Evolutionary conservation across 371 early-diverging fungal species (phyloP).

Genomic region (Dinochytrium kinnereticum): DNA sequence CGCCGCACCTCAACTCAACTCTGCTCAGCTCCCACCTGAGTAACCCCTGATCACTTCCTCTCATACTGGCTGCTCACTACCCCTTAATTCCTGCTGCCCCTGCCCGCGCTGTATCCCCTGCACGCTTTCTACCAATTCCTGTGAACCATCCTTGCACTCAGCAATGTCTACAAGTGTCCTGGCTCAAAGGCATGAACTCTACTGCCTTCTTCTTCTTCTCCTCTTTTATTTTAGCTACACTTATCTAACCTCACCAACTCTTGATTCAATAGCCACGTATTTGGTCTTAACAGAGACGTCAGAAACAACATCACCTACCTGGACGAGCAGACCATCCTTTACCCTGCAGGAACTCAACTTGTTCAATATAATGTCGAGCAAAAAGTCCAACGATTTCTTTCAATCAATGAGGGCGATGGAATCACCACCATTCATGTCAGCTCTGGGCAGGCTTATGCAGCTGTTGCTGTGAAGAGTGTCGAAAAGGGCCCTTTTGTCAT

Average conservation of each 20-base stretch:
- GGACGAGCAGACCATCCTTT: constrained; percentile 52
- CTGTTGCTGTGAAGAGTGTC: constrained; percentile 27
- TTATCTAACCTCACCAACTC: no score
- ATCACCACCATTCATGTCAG: constrained; percentile 46
- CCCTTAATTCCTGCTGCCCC: no score
- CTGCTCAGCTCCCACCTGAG: no score
- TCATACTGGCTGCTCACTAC: not conserved
- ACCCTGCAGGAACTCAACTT: constrained; percentile 56
- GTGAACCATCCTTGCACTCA: no score
- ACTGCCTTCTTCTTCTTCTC: no score
- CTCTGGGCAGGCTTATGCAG: constrained; percentile 23
- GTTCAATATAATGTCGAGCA: constrained; percentile 55
- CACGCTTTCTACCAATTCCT: no score
- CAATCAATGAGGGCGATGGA: constrained; percentile 48
- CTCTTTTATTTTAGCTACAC: no score
- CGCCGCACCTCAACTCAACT: no score
- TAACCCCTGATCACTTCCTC: not conserved
- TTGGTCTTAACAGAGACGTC: constrained; percentile 49
- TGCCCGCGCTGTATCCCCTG: no score
- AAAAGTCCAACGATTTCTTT: constrained; percentile 50
- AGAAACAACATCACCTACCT: constrained; percentile 40
- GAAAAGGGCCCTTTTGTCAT: constrained; percentile 34
- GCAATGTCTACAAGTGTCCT: no score
- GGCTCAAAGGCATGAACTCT: no score
- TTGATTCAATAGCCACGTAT: constrained; percentile 49